phyloP scores from a whole-genome alignment of 768 basidiomycete genomes.

The Favolaschia claudopus region DNA sequence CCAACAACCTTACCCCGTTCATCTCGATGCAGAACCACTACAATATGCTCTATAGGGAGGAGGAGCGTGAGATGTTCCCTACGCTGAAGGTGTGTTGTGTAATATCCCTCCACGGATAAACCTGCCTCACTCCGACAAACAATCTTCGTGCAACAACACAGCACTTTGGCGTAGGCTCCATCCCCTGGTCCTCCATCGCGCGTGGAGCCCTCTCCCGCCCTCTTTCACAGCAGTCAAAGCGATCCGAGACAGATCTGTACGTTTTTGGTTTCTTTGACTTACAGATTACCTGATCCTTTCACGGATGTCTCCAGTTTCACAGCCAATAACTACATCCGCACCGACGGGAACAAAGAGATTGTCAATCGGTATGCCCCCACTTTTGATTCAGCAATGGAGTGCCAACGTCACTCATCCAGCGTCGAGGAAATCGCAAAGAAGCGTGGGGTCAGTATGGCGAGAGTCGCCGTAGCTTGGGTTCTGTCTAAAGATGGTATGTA shows the following conservation, averaged over 20 bases:
- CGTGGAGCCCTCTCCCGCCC: constrained; percentile 5
- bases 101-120: neutral
- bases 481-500: constrained; percentile 36
- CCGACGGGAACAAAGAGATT: neutral
- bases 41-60: constrained; percentile 2
- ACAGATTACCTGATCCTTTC: too few relatives aligned
- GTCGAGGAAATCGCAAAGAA: constrained; percentile 27
- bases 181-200: constrained; percentile 8
- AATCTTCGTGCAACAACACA: too few relatives aligned
- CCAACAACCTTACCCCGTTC: constrained; percentile 7
- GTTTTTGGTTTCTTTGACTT: neutral
- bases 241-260: neutral
- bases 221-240: neutral
- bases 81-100: neutral
- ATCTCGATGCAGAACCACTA: constrained; percentile 17
- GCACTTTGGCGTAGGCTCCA: constrained; percentile 2
- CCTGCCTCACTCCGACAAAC: too few relatives aligned
- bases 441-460: constrained; percentile 50
- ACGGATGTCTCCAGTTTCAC: neutral
- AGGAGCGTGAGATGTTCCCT: constrained; percentile 4
- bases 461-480: constrained; percentile 50
- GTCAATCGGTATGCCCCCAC: neutral
- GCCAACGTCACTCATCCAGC: neutral
- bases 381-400: too few relatives aligned
- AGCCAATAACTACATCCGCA: neutral